Conservation (phyloP, 768 basidiomycete genomes). For the Boletus fagicola region DNA sequence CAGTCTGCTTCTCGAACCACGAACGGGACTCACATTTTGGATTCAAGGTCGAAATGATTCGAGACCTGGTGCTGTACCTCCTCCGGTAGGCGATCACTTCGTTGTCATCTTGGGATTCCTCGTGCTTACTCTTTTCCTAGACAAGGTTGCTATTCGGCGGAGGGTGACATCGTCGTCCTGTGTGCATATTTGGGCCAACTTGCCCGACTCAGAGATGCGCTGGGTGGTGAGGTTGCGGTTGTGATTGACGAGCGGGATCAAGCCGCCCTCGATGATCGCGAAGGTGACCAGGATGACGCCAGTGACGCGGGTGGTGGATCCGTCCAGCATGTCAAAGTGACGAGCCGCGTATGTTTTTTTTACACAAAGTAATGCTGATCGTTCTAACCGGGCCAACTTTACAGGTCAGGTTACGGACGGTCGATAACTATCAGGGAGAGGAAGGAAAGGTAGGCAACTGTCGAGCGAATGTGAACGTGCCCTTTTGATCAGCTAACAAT, state of each 20-base stretch:
- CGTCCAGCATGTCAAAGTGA: constrained; percentile 50
- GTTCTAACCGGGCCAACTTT: neutral
- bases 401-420: constrained; percentile 67
- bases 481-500: neutral
- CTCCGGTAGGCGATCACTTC: constrained; percentile 32
- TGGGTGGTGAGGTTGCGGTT: constrained; percentile 51
- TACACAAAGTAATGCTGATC: neutral
- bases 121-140: constrained; percentile 20
- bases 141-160: constrained; percentile 46
- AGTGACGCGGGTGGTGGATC: constrained; percentile 14
- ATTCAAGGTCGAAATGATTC: constrained; percentile 44
- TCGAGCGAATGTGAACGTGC: neutral
- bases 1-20: neutral
- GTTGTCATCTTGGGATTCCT: neutral
- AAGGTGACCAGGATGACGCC: constrained; percentile 39
- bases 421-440: constrained; percentile 79
- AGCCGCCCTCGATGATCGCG: constrained; percentile 54
- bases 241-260: constrained; percentile 70
- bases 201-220: constrained; percentile 41
- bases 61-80: constrained; percentile 53
- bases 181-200: constrained; percentile 55
- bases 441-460: constrained; percentile 49
- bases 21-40: neutral
- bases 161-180: constrained; percentile 54
- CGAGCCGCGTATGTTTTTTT: constrained; percentile 44